A percentile compares a stretch with the other conserved stretches of the same genome.
Evolutionary conservation across 331 rosid species (phyloP).

Genomic region (Saraca asoca): DNA sequence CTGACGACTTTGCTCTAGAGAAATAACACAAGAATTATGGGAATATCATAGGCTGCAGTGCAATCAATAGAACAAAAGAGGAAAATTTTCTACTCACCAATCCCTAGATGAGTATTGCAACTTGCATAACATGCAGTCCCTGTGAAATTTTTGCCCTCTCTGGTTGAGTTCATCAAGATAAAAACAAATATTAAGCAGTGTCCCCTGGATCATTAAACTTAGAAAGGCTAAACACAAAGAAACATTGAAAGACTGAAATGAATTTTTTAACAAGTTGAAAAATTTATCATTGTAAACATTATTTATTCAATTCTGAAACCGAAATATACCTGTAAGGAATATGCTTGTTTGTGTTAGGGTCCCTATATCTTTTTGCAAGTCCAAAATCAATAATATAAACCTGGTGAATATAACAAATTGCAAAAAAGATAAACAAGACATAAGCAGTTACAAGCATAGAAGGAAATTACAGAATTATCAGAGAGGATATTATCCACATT

Average conservation of each 20-base stretch:
- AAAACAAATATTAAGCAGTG: constrained; percentile 39
- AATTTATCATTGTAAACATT: too few species aligned
- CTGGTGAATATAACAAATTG: constrained; percentile 39
- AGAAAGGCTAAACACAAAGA: constrained; percentile 19
- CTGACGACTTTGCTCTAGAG: constrained; percentile 71
- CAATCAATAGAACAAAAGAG: constrained; percentile 14
- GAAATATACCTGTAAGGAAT: constrained; percentile 65
- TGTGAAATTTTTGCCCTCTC: constrained; percentile 69
- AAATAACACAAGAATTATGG: constrained; percentile 34
- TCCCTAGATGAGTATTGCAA: constrained; percentile 73
- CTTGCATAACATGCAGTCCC: constrained; percentile 84
- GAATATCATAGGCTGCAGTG: constrained; percentile 22
- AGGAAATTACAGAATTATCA: not conserved
- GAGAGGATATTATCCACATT: constrained; percentile 20
- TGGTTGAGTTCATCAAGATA: constrained; percentile 43
- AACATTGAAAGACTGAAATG: not conserved
- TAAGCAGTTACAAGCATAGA: constrained; percentile 25
- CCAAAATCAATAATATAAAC: constrained; percentile 74
- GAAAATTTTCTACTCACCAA: constrained; percentile 46
- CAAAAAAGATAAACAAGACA: constrained; percentile 15
- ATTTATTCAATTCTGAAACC: not conserved
- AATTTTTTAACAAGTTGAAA: too few species aligned
- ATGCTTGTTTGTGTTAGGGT: constrained; percentile 55
- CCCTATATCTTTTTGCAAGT: constrained; percentile 64
- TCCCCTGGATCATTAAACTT: not conserved